Conservation (phyloP, 2,329 filamentous ascomycete species). For the Diplodia seriata region DNA sequence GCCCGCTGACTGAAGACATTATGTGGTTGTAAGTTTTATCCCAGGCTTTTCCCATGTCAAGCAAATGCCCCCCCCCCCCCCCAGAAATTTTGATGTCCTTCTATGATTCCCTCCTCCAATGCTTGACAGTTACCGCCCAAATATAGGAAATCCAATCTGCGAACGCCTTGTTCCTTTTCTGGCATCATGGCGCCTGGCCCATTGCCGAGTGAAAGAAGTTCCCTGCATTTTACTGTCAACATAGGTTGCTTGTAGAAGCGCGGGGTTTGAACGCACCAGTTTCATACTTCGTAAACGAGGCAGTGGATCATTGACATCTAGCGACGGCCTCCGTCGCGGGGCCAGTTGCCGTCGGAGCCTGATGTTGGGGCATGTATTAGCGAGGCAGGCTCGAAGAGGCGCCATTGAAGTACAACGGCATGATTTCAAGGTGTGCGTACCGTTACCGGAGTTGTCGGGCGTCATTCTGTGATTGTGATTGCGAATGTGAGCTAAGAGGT, state of each 20-base stretch:
- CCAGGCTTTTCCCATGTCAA: neutral
- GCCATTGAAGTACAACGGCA: neutral
- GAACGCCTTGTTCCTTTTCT: neutral
- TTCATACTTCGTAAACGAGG: no score
- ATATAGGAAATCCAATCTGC: neutral
- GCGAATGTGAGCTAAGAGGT: neutral
- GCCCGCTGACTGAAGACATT: neutral
- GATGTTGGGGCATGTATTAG: neutral
- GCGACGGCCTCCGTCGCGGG: conserved; percentile 10
- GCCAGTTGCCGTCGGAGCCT: conserved; percentile 10
- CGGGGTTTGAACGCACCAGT: neutral
- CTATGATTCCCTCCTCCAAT: neutral
- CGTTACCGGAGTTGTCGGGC: conserved; percentile 13
- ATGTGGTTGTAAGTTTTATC: neutral
- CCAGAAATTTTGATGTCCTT: neutral
- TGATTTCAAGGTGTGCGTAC: neutral
- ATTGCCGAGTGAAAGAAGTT: neutral
- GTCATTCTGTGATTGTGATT: neutral
- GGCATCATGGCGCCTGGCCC: neutral
- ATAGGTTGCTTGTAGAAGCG: neutral
- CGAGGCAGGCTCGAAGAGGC: no score
- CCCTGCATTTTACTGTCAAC: neutral
- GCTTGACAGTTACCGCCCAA: neutral
- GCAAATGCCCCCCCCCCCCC: neutral
- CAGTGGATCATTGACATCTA: neutral